Evolutionary conservation across 2,329 filamentous ascomycete genomes (phyloP).

Genomic region (Cyanodermella asteris): DNA sequence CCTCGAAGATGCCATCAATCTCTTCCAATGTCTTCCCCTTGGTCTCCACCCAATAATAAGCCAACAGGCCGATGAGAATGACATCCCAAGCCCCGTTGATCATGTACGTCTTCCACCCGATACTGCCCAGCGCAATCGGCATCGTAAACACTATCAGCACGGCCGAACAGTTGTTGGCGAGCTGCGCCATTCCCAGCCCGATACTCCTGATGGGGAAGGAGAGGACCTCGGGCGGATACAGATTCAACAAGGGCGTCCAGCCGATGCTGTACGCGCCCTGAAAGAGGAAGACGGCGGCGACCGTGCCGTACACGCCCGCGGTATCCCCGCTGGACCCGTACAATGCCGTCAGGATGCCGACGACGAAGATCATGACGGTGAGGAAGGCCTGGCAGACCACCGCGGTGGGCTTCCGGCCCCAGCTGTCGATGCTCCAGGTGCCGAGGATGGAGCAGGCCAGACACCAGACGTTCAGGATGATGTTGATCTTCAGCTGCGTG

Average conservation of each 20-base stretch:
- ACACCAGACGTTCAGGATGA: slow-evolving; percentile 30
- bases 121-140: too few relatives aligned
- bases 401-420: slow-evolving; percentile 25
- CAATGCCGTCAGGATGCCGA: slow-evolving; percentile 27
- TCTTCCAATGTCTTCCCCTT: slow-evolving; percentile 6
- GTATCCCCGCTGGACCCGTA: slow-evolving; percentile 10
- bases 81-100: too few relatives aligned
- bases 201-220: too few relatives aligned
- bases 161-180: too few relatives aligned
- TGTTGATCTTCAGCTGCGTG: slow-evolving; percentile 25
- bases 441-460: slow-evolving; percentile 21
- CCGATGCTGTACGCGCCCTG: slow-evolving; percentile 29
- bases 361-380: slow-evolving; percentile 26
- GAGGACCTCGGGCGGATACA: too few relatives aligned
- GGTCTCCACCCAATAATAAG: too few relatives aligned
- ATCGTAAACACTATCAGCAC: too few relatives aligned
- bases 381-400: slow-evolving; percentile 18
- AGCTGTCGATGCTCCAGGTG: slow-evolving; percentile 19
- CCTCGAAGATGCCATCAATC: slow-evolving; percentile 5
- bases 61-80: too few relatives aligned
- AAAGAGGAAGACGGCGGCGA: slow-evolving; percentile 30
- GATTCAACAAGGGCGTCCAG: slow-evolving; percentile 26
- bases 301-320: slow-evolving; percentile 19
- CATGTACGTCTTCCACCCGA: too few relatives aligned
- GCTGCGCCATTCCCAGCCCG: too few relatives aligned